Base-by-base conservation (phyloP, 1,139 yeast species). In the Blastobotrys proliferans region DNA sequence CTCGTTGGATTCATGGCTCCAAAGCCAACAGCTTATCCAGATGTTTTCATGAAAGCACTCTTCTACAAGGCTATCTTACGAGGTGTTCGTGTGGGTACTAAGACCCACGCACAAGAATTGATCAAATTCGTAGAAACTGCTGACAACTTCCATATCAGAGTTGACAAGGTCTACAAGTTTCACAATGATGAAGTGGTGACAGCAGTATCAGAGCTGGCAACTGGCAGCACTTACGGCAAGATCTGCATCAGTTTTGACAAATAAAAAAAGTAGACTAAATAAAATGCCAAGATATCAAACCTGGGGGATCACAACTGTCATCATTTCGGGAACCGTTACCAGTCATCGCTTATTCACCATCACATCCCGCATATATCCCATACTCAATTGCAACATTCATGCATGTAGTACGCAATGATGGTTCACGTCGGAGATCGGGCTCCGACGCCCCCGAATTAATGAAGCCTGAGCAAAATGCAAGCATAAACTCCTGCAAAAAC, bases 151-250 rank as follows among this genome's bases (percentile, higher is more conserved):
- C 33, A 40, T 22, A 44, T 48, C 24, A 40, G 44, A 4, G 34
- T 48, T n/a, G 50, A 48, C 37, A 41, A 29, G 25, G 34, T 29
- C 14, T 48, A 40, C 35, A 26, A 37, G 3, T 48, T 47, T 36
- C 14, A 24, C 28, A 18, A 33, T 3, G 37, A 22, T 28, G 39
- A 47, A 20, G 44, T 40, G 9, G 27, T 37, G 20, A 40, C 47
- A 16, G 51, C 51, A 11, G 36, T 36, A 31, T 40, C 42, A 14
- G 37, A 45, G 18, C 40, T 47, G 16, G 34, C n/a, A 13, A 31
- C 44, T 14, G 47, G 40, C 20, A 21, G 34, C 6, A 50, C 47
- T 24, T 44, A 47, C 11, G 51, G 51, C 13, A 48, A 48, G 36
- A 40, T 48, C 11, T 26, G 35, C 13, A 40, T 40, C 14, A 3